Percentiles rank a stretch among this genome's conserved stretches.
phyloP scores from a whole-genome alignment of 1,139 yeast genomes.

The Scheffersomyces insectosa region DNA sequence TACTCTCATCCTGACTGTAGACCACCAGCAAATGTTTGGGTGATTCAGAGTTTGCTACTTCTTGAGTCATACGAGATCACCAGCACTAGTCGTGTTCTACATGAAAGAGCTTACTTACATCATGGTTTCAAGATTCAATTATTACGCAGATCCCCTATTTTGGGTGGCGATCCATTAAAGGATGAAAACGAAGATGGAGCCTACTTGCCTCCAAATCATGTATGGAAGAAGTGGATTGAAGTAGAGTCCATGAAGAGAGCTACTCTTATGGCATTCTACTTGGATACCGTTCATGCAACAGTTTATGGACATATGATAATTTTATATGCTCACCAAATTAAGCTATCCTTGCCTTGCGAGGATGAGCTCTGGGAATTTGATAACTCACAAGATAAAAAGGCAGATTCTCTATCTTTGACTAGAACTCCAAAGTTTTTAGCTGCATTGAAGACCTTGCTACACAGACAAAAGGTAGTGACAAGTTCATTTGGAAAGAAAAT shows the following conservation, averaged over 20 bases:
- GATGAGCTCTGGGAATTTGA: conserved; percentile 33
- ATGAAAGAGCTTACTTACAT: conserved; percentile 73
- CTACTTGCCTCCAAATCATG: conserved; percentile 6
- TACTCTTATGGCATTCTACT: conserved; percentile 31
- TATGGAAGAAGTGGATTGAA: conserved; percentile 35
- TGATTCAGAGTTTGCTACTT: conserved; percentile 60
- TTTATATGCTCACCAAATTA: conserved; percentile 32
- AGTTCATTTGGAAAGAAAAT: conserved; percentile 62
- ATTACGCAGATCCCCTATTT: conserved; percentile 66
- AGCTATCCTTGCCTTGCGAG: conserved; percentile 31
- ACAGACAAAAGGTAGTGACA: conserved; percentile 50
- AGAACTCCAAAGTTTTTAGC: conserved; percentile 38
- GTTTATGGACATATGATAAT: conserved; percentile 32
- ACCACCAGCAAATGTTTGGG: conserved; percentile 59
- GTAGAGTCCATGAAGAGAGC: conserved; percentile 34
- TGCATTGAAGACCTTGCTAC: conserved; percentile 56
- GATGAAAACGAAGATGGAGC: conserved; percentile 10
- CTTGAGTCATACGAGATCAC: conserved; percentile 63
- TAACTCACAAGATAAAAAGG: conserved; percentile 7
- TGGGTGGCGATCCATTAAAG: conserved; percentile 59
- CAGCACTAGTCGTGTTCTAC: conserved; percentile 49
- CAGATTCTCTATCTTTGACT: conserved; percentile 6
- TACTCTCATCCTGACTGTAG: conserved; percentile 59
- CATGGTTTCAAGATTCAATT: conserved; percentile 76
- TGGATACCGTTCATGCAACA: conserved; percentile 33